A percentile compares a stretch with the other conserved stretches of the same genome.
phyloP scores from a whole-genome alignment of 2,329 filamentous ascomycete species.

The Stylonectria norvegica region DNA sequence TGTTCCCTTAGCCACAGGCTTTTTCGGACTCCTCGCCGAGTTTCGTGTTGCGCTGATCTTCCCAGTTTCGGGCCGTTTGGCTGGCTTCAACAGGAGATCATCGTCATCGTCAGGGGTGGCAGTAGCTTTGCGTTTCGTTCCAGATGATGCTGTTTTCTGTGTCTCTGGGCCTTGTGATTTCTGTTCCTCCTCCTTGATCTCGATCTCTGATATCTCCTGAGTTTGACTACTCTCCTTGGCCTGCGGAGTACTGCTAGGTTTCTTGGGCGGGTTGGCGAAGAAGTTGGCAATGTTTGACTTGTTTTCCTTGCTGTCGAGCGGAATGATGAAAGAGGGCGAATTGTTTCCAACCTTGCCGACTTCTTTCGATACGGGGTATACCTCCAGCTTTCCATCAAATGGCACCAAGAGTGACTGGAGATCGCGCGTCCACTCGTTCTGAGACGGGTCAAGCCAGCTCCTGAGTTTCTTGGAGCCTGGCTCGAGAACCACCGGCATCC shows the following conservation, averaged over 20 bases:
- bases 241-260: constrained; percentile 24
- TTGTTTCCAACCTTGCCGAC: constrained; percentile 95
- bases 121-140: constrained; percentile 26
- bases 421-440: constrained; percentile 70
- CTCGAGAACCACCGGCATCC: constrained; percentile 92
- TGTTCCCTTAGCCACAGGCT: constrained; percentile 50
- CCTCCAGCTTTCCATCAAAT: constrained; percentile 73
- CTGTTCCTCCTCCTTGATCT: constrained; percentile 8
- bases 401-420: constrained; percentile 78
- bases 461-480: constrained; percentile 66
- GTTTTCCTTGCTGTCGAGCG: constrained; percentile 79
- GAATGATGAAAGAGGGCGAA: constrained; percentile 77
- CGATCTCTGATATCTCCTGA: too few species aligned
- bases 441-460: constrained; percentile 74
- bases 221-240: background rate
- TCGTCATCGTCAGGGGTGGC: constrained; percentile 11
- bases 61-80: constrained; percentile 8
- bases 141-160: background rate
- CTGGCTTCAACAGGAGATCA: constrained; percentile 25
- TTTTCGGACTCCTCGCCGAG: constrained; percentile 53
- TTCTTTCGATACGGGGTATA: constrained; percentile 81
- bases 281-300: constrained; percentile 94
- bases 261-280: constrained; percentile 61
- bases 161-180: too few species aligned
- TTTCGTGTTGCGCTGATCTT: constrained; percentile 44